A percentile compares a stretch with the other conserved stretches of the same genome.
phyloP scores from a whole-genome alignment of 495 filamentous ascomycete genomes.

The Amniculicola lignicola region DNA sequence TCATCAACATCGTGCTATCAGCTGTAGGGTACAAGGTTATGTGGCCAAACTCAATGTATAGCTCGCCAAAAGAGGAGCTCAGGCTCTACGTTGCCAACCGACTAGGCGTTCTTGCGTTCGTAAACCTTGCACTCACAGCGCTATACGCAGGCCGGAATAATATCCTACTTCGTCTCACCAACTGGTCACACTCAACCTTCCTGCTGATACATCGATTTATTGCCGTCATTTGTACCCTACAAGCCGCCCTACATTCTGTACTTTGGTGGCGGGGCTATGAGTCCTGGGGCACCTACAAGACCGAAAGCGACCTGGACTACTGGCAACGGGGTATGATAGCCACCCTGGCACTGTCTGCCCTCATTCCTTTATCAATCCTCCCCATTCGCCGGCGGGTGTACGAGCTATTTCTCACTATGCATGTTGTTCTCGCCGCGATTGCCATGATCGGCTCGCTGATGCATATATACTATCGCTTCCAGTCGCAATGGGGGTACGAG shows the following conservation, averaged over 20 bases:
- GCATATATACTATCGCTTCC: slow-evolving; percentile 36
- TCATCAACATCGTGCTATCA: slow-evolving; percentile 45
- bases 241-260: slow-evolving; percentile 43
- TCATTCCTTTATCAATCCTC: slow-evolving; percentile 25
- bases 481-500: slow-evolving; percentile 41
- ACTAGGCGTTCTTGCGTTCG: slow-evolving; percentile 2
- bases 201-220: slow-evolving; percentile 48
- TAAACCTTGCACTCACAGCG: slow-evolving; percentile 37
- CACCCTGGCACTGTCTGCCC: slow-evolving; percentile 31
- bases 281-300: slow-evolving; percentile 30
- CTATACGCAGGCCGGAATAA: slow-evolving; percentile 47
- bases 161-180: slow-evolving; percentile 45
- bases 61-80: background rate
- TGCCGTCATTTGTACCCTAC: slow-evolving; percentile 40
- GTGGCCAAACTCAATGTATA: background rate
- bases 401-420: slow-evolving; percentile 45
- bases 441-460: slow-evolving; percentile 45
- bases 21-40: background rate
- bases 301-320: slow-evolving; percentile 20
- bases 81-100: background rate
- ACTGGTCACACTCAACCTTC: slow-evolving; percentile 48
- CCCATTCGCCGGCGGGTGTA: slow-evolving; percentile 39
- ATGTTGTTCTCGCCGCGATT: slow-evolving; percentile 43
- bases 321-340: slow-evolving; percentile 46
- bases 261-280: slow-evolving; percentile 27